Percentiles rank a stretch among this genome's conserved stretches.
Evolutionary conservation across 108 stramenopile species (phyloP).

Genomic region (Nannochloropsis gaditana): DNA sequence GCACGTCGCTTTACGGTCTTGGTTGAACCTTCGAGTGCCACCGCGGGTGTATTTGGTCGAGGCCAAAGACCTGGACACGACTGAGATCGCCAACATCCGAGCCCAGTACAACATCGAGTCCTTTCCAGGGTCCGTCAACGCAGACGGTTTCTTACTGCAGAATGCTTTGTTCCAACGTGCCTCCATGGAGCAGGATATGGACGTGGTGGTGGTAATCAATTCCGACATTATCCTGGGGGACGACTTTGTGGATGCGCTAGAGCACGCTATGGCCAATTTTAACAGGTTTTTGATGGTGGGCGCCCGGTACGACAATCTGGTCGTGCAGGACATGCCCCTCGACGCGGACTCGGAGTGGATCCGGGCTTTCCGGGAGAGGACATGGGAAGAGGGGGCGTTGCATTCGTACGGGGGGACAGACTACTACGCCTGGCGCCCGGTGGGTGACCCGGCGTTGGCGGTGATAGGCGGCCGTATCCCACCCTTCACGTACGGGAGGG

Average conservation of each 20-base stretch:
- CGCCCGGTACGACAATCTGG: neutral
- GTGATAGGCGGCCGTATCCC: neutral
- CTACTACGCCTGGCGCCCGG: constrained; percentile 11
- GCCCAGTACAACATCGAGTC: neutral
- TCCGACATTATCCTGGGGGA: constrained; percentile 17
- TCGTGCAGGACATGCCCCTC: neutral
- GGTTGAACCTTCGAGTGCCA: neutral
- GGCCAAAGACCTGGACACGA: neutral
- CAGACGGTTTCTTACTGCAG: neutral
- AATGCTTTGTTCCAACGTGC: constrained; percentile 6
- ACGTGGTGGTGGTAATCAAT: neutral
- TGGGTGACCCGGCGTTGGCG: neutral
- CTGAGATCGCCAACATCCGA: neutral
- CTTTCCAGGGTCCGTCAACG: neutral
- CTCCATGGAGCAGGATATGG: neutral
- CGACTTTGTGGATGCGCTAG: neutral
- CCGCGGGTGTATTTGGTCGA: constrained; percentile 2
- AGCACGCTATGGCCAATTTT: neutral
- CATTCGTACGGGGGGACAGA: neutral
- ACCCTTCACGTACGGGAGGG: neutral
- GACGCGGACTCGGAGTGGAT: neutral
- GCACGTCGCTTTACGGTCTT: constrained; percentile 6
- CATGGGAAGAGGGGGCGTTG: neutral
- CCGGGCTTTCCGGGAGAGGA: neutral
- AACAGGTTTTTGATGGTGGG: neutral